Evolutionary conservation across 2,329 filamentous ascomycete genomes (phyloP), one percentile per base, ranked within the genome.

Genomic region (Cercospora zeina): DNA sequence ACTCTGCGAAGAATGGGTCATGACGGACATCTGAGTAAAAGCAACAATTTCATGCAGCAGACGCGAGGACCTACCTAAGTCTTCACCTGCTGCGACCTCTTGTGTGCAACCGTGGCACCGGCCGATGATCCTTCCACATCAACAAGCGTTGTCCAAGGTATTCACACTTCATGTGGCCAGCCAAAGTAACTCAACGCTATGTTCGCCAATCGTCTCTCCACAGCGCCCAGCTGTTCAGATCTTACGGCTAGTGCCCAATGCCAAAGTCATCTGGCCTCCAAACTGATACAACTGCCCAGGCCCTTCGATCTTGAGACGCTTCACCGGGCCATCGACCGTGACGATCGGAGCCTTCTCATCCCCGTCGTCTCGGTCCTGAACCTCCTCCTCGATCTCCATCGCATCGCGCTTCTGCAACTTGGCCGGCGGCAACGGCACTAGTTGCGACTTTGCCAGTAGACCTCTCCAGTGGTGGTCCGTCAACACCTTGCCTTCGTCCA

Each of bases 201-300:
- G 16, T 16, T 45, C 39, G 21, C 39, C 11, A 45, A 16, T 45
- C 39, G 39, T 21, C 39, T 21, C 11, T 30, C 47, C 24, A 51
- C 27, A 33, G 49, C 30, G n/a, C 31, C 3, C 1, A 21, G 27
- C 49, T 45, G 14, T 33, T 53, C 49, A 53, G n/a, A 19, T 13
- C 56, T 30, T 31, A 31, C 56, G 34, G 24, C n/a, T 1, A 19
- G 2, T 49, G 21, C 7, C 33, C 31, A 39, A 39, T 37, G 24
- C 16, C 45, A 59, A 34, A 31, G 56, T 59, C 47, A 53, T 42
- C 33, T 51, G 31, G 4, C 33, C 56, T 16, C 56, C 56, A 11
- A 37, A 19, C 21, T 2, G 39, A 34, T 59, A 59, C 16, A 19
- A n/a, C 56, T 59, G 56, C 14, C 31, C 33, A 27, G 21, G 42